These are phyloP conservation scores for Cladorrhinum sp. DNA, from an alignment of 2,329 filamentous ascomycete genomes.

Conservation along the genomic window DNA sequence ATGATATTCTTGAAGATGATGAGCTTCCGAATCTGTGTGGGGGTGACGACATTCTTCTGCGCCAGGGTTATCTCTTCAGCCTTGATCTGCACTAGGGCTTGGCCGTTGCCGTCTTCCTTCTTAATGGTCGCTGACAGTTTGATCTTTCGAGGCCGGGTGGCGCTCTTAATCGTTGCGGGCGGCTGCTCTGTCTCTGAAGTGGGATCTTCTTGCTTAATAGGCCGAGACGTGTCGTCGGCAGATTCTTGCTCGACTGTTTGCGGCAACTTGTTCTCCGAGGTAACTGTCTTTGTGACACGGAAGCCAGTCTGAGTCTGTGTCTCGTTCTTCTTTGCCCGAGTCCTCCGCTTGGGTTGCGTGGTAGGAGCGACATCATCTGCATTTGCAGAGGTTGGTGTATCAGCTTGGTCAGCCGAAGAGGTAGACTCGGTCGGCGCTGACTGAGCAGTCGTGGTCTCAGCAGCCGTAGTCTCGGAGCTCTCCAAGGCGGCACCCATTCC, in stretches of 20 bases:
- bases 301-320: conserved; percentile 4
- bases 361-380: background rate
- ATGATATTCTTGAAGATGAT: conserved; percentile 15
- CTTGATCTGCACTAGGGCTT: background rate
- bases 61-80: background rate
- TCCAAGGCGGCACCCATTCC: conserved; percentile 17
- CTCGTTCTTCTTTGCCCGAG: background rate
- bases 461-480: background rate
- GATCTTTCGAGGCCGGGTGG: background rate
- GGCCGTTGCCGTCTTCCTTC: background rate
- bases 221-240: background rate
- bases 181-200: background rate
- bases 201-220: background rate
- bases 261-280: background rate
- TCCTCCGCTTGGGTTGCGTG: background rate
- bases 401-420: background rate
- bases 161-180: conserved; percentile 7
- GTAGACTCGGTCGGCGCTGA: background rate
- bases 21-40: conserved; percentile 7
- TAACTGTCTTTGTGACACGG: conserved; percentile 5
- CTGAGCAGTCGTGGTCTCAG: background rate
- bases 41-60: background rate
- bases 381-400: background rate
- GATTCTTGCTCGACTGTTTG: background rate
- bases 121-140: background rate